Conservation (phyloP, 129 eudicot species). For the Flaveria brownii region DNA sequence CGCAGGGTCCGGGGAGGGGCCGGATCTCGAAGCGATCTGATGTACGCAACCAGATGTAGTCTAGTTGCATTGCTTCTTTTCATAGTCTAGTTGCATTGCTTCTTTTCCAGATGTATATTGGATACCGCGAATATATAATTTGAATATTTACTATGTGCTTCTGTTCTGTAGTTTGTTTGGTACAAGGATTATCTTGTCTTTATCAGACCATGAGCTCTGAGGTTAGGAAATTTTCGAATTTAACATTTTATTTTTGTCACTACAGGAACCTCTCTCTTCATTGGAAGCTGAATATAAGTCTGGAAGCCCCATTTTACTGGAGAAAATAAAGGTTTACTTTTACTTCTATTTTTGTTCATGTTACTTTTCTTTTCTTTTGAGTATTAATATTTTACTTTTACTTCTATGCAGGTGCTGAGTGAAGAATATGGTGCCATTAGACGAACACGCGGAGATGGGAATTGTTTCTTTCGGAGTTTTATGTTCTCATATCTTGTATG, state of each 20-base stretch:
- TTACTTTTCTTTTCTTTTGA: neutral
- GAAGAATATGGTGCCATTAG: conserved; percentile 78
- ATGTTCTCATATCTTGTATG: conserved; percentile 96
- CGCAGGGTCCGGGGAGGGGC: no score
- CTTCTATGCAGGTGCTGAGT: conserved; percentile 56
- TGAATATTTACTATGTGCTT: neutral
- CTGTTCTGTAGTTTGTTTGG: neutral
- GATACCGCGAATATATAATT: neutral
- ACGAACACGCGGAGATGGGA: conserved; percentile 89
- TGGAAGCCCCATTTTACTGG: conserved; percentile 83
- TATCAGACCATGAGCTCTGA: neutral
- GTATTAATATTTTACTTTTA: neutral
- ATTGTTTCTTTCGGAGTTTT: conserved; percentile 89
- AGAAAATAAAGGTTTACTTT: conserved; percentile 65
- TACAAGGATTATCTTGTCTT: neutral
- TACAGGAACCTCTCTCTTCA: conserved; percentile 90
- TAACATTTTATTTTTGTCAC: conserved; percentile 8
- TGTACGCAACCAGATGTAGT: no score
- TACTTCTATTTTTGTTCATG: conserved; percentile 1
- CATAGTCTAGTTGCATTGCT: neutral
- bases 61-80: no score
- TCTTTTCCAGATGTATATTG: neutral
- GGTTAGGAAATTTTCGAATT: neutral
- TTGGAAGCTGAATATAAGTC: conserved; percentile 78
- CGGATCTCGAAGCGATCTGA: no score